These are phyloP conservation scores for Elymus sibiricus DNA, from an alignment of 176 grass and related monocot genomes.

Conservation along the genomic window DNA sequence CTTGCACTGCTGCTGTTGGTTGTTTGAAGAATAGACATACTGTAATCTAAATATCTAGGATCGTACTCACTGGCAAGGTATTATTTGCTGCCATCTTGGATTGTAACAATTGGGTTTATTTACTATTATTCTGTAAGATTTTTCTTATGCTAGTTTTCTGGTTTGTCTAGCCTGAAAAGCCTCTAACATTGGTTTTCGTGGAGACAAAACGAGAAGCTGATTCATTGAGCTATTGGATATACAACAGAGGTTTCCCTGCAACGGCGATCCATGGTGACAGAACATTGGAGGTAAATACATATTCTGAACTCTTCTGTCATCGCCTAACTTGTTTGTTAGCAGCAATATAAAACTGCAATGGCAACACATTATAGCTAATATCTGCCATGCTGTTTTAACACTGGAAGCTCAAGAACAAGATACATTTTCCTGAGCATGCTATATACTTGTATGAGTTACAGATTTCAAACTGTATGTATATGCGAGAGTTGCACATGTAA, in stretches of 20 bases:
- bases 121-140: not conserved
- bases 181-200: constrained; percentile 80
- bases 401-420: too few species aligned
- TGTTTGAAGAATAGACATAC: too few species aligned
- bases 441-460: too few species aligned
- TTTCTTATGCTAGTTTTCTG: not conserved
- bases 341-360: not conserved
- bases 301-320: not conserved
- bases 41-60: too few species aligned
- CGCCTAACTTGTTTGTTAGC: not conserved
- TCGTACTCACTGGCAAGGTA: constrained; percentile 69
- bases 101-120: not conserved
- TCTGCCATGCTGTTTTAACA: not conserved
- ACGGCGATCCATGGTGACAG: constrained; percentile 78
- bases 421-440: too few species aligned
- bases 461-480: too few species aligned
- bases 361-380: not conserved
- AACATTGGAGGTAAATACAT: constrained; percentile 14
- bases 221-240: constrained; percentile 48
- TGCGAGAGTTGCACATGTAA: too few species aligned
- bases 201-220: constrained; percentile 86
- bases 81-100: not conserved
- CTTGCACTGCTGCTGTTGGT: too few species aligned
- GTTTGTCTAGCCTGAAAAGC: constrained; percentile 37
- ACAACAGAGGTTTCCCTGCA: constrained; percentile 56